phyloP scores from a whole-genome alignment of 139 green algal species.

The Eudorina sp. region DNA sequence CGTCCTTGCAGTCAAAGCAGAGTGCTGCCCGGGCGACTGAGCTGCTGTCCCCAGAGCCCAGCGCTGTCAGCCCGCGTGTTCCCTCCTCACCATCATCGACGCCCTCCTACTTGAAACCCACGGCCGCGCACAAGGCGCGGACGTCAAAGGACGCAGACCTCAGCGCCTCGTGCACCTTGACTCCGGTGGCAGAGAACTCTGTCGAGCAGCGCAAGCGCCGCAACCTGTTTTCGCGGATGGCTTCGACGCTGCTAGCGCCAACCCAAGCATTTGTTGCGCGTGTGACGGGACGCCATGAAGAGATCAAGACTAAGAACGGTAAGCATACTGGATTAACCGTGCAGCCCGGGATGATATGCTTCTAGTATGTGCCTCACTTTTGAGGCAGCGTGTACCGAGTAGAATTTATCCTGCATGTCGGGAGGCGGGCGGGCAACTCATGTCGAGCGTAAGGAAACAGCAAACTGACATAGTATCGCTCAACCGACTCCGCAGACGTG shows the following conservation, averaged over 20 bases:
- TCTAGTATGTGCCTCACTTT: no score
- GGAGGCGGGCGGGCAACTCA: no score
- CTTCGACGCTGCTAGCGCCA: constrained; percentile 53
- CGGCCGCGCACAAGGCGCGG: constrained; percentile 31
- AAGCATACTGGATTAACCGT: background rate
- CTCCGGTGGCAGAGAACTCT: constrained; percentile 5
- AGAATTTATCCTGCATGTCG: no score
- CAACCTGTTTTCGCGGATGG: constrained; percentile 44
- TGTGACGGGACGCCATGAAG: constrained; percentile 44
- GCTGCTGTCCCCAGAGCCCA: background rate
- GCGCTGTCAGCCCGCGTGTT: background rate
- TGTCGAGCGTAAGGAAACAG: no score
- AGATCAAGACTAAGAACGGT: constrained; percentile 30
- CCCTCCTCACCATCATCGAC: background rate
- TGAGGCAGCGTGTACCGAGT: no score
- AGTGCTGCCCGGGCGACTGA: background rate
- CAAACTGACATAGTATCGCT: no score
- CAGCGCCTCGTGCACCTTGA: background rate
- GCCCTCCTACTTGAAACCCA: constrained; percentile 56
- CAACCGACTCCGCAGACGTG: background rate
- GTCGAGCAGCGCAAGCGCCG: background rate
- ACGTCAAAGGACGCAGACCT: background rate
- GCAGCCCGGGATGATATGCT: no score
- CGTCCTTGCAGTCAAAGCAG: background rate
- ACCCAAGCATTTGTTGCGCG: constrained; percentile 60